Base-by-base conservation (phyloP, 164 flowering plant species). In the Tetrastigma voinierianum region DNA sequence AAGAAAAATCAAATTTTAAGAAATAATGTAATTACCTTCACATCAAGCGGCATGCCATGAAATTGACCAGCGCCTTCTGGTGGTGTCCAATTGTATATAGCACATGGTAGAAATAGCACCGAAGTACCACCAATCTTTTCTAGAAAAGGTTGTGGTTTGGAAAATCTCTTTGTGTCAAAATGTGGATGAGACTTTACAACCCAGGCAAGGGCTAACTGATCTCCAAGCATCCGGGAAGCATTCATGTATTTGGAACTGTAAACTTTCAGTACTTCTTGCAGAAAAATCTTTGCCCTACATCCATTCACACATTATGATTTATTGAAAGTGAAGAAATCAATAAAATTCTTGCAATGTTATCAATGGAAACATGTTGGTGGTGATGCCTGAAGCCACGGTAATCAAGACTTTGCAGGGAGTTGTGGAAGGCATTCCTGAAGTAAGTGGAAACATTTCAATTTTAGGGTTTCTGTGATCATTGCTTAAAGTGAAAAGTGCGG, bases 1-100 rank as follows among this genome's bases (percentile, higher is more conserved):
- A 7, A 3, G 40, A 32, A 32, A 32, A 32, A 32, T 1, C 6
- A 7, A 7, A 32, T 32, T 32, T 32, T 4, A 32, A 32, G 40
- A 32, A 32, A 32, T 32, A 0, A 32, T 32, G 40, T 80, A n/a
- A n/a, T n/a, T n/a, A 91, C 97, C 96, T 92, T 95, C 16, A 95
- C 88, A 77, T 90, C 89, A 78, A 95, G 75, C n/a, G 98, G 93
- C 93, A 95, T 92, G 76, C 99, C 99, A 70, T 90, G 99, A 83
- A 94, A 95, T 72, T 95, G 93, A 51, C 97, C 98, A 4, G 99
- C 97, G 62, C 98, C 99, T 61, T 95, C 98, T 8, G 99, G 98
- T 49, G 97, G 99, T 59, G 97, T 95, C 99, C 99, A 95, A 59
- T 95, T 95, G 84, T 90, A 89, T 25, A 76, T 54, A 5, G 85